phyloP scores from a whole-genome alignment of 2,329 filamentous ascomycete species.

The Fusarium sp. region DNA sequence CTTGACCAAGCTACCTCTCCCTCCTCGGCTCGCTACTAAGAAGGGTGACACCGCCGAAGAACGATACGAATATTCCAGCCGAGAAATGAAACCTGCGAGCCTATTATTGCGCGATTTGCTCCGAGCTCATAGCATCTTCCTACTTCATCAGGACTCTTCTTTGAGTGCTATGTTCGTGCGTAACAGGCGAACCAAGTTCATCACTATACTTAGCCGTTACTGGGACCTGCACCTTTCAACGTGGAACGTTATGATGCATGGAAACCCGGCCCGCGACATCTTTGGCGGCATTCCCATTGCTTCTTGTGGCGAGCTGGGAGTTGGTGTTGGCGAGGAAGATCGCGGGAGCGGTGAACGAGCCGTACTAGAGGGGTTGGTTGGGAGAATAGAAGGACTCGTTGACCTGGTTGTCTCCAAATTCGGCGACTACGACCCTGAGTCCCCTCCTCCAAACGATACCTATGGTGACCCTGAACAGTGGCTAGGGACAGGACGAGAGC shows the following conservation, averaged over 20 bases:
- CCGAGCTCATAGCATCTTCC: constrained; percentile 85
- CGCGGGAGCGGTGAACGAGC: constrained; percentile 93
- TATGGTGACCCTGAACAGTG: constrained; percentile 61
- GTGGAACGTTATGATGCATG: constrained; percentile 92
- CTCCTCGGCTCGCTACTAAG: constrained; percentile 62
- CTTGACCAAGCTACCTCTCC: constrained; percentile 78
- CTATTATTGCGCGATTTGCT: constrained; percentile 84
- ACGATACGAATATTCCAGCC: constrained; percentile 83
- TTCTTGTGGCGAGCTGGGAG: constrained; percentile 88
- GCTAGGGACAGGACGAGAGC: constrained; percentile 78
- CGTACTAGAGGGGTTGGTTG: constrained; percentile 89
- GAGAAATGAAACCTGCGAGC: constrained; percentile 86
- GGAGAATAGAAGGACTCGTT: constrained; percentile 83
- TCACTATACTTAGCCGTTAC: constrained; percentile 78
- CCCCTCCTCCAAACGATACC: constrained; percentile 42
- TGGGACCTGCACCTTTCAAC: constrained; percentile 78
- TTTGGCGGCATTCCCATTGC: constrained; percentile 89
- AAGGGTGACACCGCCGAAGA: constrained; percentile 57
- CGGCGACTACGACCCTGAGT: constrained; percentile 62
- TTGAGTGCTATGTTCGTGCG: constrained; percentile 77
- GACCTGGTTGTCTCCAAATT: constrained; percentile 91
- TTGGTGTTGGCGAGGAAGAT: constrained; percentile 96
- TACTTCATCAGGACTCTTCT: constrained; percentile 86
- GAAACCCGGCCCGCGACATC: constrained; percentile 84
- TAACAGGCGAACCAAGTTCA: constrained; percentile 75